These are phyloP conservation scores for Ambrosia hybrid DNA, from an alignment of 140 eudicot species.

Conservation along the genomic window DNA sequence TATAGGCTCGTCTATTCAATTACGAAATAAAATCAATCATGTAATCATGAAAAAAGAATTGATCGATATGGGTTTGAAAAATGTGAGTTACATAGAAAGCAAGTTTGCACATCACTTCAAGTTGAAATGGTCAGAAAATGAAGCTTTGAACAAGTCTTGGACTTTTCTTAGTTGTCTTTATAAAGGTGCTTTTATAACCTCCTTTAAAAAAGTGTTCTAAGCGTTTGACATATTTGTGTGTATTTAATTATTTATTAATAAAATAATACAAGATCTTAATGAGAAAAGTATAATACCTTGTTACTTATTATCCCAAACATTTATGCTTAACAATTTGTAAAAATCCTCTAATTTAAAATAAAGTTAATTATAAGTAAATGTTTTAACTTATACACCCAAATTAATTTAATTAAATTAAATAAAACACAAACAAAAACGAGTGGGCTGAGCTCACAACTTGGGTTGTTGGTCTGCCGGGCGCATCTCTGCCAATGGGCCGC, in stretches of 20 bases:
- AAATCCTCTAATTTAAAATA: neutral
- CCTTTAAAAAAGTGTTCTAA: constrained; percentile 5
- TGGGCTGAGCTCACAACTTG: neutral
- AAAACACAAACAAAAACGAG: neutral
- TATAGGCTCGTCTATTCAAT: too few relatives aligned
- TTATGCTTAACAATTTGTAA: neutral
- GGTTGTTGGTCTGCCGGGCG: neutral
- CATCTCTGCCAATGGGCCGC: neutral
- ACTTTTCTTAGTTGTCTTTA: constrained; percentile 1
- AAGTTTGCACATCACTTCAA: constrained; percentile 18
- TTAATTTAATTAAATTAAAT: too few relatives aligned
- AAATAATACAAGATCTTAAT: neutral
- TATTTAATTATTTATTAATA: neutral
- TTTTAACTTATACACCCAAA: too few relatives aligned
- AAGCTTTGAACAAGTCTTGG: constrained; percentile 31
- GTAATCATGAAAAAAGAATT: neutral
- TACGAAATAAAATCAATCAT: neutral
- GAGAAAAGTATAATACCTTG: neutral
- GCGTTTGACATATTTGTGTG: constrained; percentile 3
- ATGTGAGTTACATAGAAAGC: constrained; percentile 14
- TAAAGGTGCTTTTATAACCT: constrained; percentile 20
- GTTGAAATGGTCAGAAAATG: constrained; percentile 32
- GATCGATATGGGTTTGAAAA: constrained; percentile 24
- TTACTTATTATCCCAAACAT: neutral
- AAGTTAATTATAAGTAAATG: neutral